Percentiles rank a stretch among this genome's conserved stretches.
Conservation (phyloP, 2,329 filamentous ascomycete species). For the Xenoacremonium recifei region DNA sequence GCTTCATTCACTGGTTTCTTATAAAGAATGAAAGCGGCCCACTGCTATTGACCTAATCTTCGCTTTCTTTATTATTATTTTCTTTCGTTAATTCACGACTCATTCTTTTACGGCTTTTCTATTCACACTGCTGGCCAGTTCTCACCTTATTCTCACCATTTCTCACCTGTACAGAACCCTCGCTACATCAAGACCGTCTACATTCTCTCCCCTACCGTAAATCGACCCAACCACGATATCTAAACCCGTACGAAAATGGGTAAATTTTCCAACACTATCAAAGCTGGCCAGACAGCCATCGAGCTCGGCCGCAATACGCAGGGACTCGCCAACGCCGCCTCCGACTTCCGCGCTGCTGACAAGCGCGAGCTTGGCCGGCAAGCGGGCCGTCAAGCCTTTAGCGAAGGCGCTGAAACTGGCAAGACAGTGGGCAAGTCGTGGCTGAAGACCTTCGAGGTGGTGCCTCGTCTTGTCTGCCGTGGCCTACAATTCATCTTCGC, state of each 20-base stretch:
- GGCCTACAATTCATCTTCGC: conserved; percentile 69
- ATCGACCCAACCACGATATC: neutral
- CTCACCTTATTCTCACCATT: neutral
- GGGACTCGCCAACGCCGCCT: conserved; percentile 24
- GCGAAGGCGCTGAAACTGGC: conserved; percentile 34
- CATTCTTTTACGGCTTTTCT: neutral
- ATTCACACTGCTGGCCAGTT: conserved; percentile 18
- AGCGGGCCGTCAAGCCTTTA: conserved; percentile 32
- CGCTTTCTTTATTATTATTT: neutral
- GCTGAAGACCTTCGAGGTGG: conserved; percentile 44
- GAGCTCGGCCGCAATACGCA: conserved; percentile 30
- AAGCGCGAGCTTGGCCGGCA: conserved; percentile 33
- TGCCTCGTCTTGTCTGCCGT: conserved; percentile 55
- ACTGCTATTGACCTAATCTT: neutral
- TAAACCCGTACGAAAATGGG: conserved; percentile 22
- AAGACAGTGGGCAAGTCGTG: conserved; percentile 44
- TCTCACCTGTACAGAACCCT: neutral
- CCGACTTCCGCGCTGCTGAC: conserved; percentile 30
- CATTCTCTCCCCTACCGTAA: neutral
- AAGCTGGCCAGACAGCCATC: conserved; percentile 33
- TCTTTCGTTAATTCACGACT: neutral
- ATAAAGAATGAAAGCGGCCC: neutral
- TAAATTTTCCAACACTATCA: conserved; percentile 29
- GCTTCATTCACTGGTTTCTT: neutral
- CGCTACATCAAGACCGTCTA: neutral